Base-by-base conservation (phyloP, 495 filamentous ascomycete genomes). In the Delitschia confertaspora region DNA sequence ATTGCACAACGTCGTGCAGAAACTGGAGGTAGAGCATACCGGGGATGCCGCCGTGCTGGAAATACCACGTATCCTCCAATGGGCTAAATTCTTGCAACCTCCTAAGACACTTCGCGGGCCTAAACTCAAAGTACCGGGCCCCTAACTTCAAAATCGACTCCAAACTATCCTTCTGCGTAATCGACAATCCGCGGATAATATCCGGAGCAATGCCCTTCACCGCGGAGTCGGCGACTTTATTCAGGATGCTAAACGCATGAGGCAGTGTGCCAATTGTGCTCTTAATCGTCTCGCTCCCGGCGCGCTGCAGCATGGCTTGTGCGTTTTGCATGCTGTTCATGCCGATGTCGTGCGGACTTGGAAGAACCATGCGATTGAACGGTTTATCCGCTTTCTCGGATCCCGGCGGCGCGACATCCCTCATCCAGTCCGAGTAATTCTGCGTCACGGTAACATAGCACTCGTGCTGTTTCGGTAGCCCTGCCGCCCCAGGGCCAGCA, bases 91-190 rank as follows among this genome's bases (percentile, higher is more conserved):
- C 23, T 8, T 62, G 53, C 37, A 74, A 56, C 33, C 47, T 54
- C 2, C 49, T 55, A 45, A 72, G 68, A 18, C 69, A 60, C 26
- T 67, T 64, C 1, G 73, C 71, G 1, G 73, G 72, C 6, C 73
- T 65, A 40, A 73, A 73, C 58, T 75, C 73, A 33, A 75, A 76
- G 54, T 74, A 76, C 14, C 73, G 56, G 0, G 70, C 69, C 6
- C 73, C 72, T 27, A 75, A 62, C 25, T 40, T 45, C 26, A 76
- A 62, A 45, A 75, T 67, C 13, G 60, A 50, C 20, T 60, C 49
- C 3, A 75, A 57, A 25, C 45, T 50, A 45, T 75, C 69, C 45
- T 76, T 76, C 42, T 76, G 72, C 26, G 70, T 76, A 31, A 74
- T 66, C 45, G 72, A 65, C n/a, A 74, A 58, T 16, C 63, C 65